Conservation (phyloP, 2,329 filamentous ascomycete genomes). For the Tolypocladium amazonense region DNA sequence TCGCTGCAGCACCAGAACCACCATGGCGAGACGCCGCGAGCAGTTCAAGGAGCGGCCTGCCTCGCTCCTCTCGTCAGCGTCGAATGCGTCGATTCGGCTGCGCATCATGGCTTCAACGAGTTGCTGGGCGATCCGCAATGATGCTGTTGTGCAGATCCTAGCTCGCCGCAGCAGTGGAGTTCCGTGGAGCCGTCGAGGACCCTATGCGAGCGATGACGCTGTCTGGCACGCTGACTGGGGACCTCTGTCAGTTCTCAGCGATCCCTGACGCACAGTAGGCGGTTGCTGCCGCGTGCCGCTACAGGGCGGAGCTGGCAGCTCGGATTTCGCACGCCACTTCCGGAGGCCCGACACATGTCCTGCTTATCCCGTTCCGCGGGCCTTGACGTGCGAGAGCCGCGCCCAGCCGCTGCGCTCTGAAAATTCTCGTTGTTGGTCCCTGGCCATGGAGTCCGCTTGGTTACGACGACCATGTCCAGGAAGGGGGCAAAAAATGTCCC, state of each 20-base stretch:
- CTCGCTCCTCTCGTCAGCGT: not conserved
- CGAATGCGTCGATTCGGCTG: not conserved
- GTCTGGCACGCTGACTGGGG: not conserved
- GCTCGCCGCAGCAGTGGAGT: not conserved
- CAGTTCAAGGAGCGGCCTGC: not conserved
- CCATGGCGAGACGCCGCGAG: not conserved
- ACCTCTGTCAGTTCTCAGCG: not conserved
- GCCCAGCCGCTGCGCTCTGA: not conserved
- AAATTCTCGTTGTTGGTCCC: not conserved
- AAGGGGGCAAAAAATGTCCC: not conserved
- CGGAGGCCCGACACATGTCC: not conserved
- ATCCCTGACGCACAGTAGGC: not conserved
- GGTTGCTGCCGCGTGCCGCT: not conserved
- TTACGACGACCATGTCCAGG: not conserved
- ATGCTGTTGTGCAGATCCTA: conserved; percentile 5
- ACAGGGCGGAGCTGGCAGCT: not conserved
- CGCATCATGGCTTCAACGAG: not conserved
- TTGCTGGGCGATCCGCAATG: conserved; percentile 4
- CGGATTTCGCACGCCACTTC: not conserved
- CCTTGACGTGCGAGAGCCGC: not conserved
- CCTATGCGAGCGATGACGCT: not conserved
- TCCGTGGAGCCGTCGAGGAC: not conserved
- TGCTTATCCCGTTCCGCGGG: not conserved
- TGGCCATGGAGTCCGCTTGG: not conserved
- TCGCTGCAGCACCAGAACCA: not conserved